Base-by-base conservation (phyloP, 2,329 filamentous ascomycete genomes). In the Mariannaea sp. region DNA sequence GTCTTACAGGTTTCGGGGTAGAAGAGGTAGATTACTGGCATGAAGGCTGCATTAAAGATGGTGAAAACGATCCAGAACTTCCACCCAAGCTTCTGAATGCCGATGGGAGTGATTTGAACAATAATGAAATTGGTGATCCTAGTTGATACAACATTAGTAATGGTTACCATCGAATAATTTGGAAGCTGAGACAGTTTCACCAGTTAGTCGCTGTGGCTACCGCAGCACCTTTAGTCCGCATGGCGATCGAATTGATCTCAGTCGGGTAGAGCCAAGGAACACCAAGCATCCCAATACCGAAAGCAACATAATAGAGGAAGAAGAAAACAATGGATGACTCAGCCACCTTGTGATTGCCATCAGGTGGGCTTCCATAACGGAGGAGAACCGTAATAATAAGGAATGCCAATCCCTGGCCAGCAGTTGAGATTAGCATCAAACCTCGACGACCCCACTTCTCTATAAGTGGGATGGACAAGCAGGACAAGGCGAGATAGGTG, bases 1-100 rank as follows among this genome's bases (percentile, higher is more conserved):
- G n/a, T n/a, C n/a, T n/a, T n/a, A n/a, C n/a, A n/a, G n/a, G 77
- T 79, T 56, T 79, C 77, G 0, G 76, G 75, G 48, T 79, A 79
- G 54, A 78, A 72, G 51, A 77, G 69, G 59, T 75, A 79, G 13
- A 76, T 75, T 50, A 77, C 70, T 0, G 76, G 77, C 12, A 79
- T 26, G 41, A 77, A 79, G 5, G 69, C 56, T 45, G 73, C 71
- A 65, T 76, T 77, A 56, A 79, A 73, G 14, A 77, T 70, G 5
- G 74, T 72, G 71, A 74, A 82, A 45, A 82, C 72, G 32, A 82
- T 72, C 67, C 75, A 82, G 61, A 77, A 47, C 40, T 73, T 74
- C 71, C 76, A 82, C 2, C 74, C 73, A 0, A 82, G 69, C 22
- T 74, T 77, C n/a, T 73, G 60, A 52, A 71, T 70, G 1, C 62